These are phyloP conservation scores for Letharia lupina DNA, from an alignment of 495 filamentous ascomycete species.

Conservation along the genomic window DNA sequence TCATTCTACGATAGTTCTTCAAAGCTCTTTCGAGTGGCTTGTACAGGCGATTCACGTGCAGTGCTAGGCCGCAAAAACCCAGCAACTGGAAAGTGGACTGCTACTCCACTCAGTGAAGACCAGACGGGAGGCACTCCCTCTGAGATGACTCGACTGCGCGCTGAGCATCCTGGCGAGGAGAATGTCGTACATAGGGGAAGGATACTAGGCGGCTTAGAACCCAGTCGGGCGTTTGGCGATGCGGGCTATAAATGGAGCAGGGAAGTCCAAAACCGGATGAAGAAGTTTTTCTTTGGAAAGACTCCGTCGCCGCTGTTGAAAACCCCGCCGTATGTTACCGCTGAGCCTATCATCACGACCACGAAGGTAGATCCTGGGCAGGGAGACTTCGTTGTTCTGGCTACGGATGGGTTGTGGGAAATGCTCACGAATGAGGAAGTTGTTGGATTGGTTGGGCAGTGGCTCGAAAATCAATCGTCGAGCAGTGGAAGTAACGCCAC, in stretches of 20 bases:
- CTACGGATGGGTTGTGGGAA: slow-evolving; percentile 97
- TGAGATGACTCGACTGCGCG: slow-evolving; percentile 71
- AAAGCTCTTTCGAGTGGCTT: slow-evolving; percentile 80
- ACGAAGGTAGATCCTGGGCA: slow-evolving; percentile 83
- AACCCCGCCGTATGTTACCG: slow-evolving; percentile 95
- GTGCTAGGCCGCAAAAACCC: slow-evolving; percentile 72
- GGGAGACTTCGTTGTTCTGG: slow-evolving; percentile 94
- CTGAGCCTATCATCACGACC: slow-evolving; percentile 91
- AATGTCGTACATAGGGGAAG: slow-evolving; percentile 79
- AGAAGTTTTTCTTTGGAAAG: slow-evolving; percentile 75
- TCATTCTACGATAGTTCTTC: slow-evolving; percentile 88
- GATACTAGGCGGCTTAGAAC: slow-evolving; percentile 85
- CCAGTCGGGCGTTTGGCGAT: slow-evolving; percentile 89
- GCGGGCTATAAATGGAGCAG: slow-evolving; percentile 92
- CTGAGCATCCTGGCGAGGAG: slow-evolving; percentile 80
- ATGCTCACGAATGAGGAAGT: slow-evolving; percentile 99
- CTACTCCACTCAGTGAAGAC: slow-evolving; percentile 79
- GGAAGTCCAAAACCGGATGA: slow-evolving; percentile 73
- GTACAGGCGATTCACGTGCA: slow-evolving; percentile 88
- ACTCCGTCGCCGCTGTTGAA: slow-evolving; percentile 62
- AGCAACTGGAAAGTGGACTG: slow-evolving; percentile 79
- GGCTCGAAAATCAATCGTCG: slow-evolving; percentile 66
- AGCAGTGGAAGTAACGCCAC: slow-evolving; percentile 32
- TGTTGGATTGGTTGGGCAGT: slow-evolving; percentile 89
- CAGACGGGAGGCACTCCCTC: slow-evolving; percentile 82